phyloP scores from a whole-genome alignment of 2,329 filamentous ascomycete species.

The Pseudomassariella vexata region DNA sequence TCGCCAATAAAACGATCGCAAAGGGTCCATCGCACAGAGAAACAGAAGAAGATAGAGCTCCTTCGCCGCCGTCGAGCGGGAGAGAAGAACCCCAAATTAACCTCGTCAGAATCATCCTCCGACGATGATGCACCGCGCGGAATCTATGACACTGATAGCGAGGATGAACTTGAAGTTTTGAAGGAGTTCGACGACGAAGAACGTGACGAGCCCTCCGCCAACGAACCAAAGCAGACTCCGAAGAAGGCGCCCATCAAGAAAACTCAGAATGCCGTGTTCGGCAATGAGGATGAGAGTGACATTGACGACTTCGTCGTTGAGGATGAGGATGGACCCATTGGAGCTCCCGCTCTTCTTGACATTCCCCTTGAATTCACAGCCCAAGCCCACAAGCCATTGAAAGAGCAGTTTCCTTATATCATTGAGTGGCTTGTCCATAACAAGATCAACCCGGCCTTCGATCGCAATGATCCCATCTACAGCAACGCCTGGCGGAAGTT shows the following conservation, averaged over 20 bases:
- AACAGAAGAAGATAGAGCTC: constrained; percentile 34
- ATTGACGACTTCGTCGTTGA: constrained; percentile 60
- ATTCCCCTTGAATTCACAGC: constrained; percentile 67
- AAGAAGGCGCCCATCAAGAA: constrained; percentile 6
- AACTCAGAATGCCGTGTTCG: constrained; percentile 11
- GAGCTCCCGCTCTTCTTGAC: constrained; percentile 44
- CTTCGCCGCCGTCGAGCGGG: constrained; percentile 31
- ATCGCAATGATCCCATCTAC: constrained; percentile 57
- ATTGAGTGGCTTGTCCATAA: constrained; percentile 80
- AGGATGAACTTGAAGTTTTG: constrained; percentile 20
- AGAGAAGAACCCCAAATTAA: constrained; percentile 30
- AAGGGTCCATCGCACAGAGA: constrained; percentile 27
- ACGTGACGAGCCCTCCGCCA: constrained; percentile 13
- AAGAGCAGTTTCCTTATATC: constrained; percentile 67
- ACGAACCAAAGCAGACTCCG: constrained; percentile 10
- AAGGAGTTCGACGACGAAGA: constrained; percentile 22
- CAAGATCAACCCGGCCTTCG: constrained; percentile 67
- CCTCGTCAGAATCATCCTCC: constrained; percentile 35
- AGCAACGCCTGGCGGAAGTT: constrained; percentile 64
- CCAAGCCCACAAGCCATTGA: constrained; percentile 59
- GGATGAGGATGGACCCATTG: constrained; percentile 52
- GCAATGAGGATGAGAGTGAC: constrained; percentile 24
- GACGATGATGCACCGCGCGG: constrained; percentile 41
- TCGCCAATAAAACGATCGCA: constrained; percentile 14
- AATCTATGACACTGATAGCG: constrained; percentile 27